Base-by-base conservation (phyloP, 352 stramenopile species). In the Phytopythium ostracodes region DNA sequence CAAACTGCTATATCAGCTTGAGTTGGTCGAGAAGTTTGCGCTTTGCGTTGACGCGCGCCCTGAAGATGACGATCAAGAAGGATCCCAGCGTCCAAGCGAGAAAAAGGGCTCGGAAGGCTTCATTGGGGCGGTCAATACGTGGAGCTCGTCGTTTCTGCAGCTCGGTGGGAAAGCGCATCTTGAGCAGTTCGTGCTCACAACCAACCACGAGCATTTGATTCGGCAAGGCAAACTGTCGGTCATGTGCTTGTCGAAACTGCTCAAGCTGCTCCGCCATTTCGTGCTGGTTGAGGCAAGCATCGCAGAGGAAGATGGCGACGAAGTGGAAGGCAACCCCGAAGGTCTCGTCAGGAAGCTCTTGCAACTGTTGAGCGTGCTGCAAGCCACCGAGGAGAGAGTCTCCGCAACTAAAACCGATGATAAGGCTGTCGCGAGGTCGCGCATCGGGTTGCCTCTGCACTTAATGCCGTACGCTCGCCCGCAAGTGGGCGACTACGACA, bases 191-290 rank as follows among this genome's bases (percentile, higher is more conserved):
- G 67, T 91, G 54, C 58, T 91, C 35, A 66, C 57, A 27, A 67
- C 65, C 18, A 73, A 67, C 51, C 66, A 70, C 29, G 47, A 68
- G 36, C 46, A 84, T 8, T 38, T 88, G 25, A 62, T 74, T 47
- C 63, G 44, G 9, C 71, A 83, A 52, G 73, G 80, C 65, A 72
- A 71, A 20, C 63, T 93, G 27, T 67, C 71, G 14, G 60, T 85
- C 12, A 87, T 91, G 80, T 89, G 80, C 33, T 63, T 91, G 40
- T 76, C 80, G 2, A 89, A 87, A 25, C 58, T 93, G 38, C 66
- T 91, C n/a, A 84, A 89, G 29, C 56, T 93, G 25, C 65, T 93
- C 40, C 76, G 78, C 8, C 82, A 90, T 73, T 90, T 90, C 43
- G 71, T 89, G 24, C 42, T 87, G 29, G 69, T 91, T 2, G 73